phyloP scores from a whole-genome alignment of 208 protist species.

The Lotmaria passim region DNA sequence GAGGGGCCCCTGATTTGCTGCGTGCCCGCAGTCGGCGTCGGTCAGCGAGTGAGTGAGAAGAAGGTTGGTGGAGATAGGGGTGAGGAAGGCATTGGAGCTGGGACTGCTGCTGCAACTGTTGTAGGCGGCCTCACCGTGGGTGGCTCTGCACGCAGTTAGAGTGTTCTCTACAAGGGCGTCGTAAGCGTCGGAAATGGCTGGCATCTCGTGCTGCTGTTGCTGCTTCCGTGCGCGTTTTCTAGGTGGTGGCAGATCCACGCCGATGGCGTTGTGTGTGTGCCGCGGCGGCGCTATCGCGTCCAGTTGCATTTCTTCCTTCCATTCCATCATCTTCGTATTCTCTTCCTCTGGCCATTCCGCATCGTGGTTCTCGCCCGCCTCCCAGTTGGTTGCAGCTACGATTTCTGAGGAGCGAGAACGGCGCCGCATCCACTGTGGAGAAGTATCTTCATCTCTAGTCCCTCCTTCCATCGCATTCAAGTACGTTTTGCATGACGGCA shows the following conservation, averaged over 20 bases:
- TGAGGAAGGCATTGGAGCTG: slow-evolving; percentile 10
- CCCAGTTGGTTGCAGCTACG: neutral
- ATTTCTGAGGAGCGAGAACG: slow-evolving; percentile 10
- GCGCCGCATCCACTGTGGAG: neutral
- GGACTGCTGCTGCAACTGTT: too few relatives aligned
- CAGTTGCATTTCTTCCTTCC: too few relatives aligned
- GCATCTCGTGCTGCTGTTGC: too few relatives aligned
- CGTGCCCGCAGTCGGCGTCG: too few relatives aligned
- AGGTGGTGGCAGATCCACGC: too few relatives aligned
- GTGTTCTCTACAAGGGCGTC: too few relatives aligned
- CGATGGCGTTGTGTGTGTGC: neutral
- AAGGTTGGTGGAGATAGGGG: slow-evolving; percentile 8
- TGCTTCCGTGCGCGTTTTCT: slow-evolving; percentile 8
- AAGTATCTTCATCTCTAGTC: neutral
- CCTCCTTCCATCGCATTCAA: neutral
- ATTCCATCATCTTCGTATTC: neutral
- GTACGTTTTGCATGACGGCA: neutral
- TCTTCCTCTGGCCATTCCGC: neutral
- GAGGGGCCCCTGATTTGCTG: too few relatives aligned
- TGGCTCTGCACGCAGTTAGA: too few relatives aligned
- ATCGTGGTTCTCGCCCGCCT: neutral
- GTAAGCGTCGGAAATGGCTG: too few relatives aligned
- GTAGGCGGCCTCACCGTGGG: too few relatives aligned
- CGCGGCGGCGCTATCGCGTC: too few relatives aligned
- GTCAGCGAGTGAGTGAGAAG: neutral